A percentile compares a stretch with the other conserved stretches of the same genome.
These are phyloP conservation scores for Trametes coccinea DNA, from an alignment of 768 basidiomycete genomes.

Conservation along the genomic window DNA sequence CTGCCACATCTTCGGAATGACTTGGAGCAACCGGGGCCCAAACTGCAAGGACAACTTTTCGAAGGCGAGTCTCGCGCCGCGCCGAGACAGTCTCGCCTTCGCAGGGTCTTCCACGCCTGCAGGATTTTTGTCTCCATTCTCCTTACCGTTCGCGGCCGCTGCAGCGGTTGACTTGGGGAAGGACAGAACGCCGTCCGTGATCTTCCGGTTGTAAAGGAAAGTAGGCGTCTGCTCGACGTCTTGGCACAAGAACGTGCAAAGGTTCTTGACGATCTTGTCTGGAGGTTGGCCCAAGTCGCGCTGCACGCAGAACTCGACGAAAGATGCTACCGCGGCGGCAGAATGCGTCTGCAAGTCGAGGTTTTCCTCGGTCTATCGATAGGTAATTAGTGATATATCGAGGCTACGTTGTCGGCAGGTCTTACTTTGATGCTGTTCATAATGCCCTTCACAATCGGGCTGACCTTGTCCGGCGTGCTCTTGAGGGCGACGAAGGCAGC, in stretches of 20 bases:
- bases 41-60: slow-evolving; percentile 75
- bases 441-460: slow-evolving; percentile 93
- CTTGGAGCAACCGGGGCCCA: slow-evolving; percentile 66
- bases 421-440: slow-evolving; percentile 97
- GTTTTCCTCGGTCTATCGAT: slow-evolving; percentile 79
- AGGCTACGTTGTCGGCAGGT: neutral
- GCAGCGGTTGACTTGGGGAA: slow-evolving; percentile 50
- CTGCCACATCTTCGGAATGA: slow-evolving; percentile 94
- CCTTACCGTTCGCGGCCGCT: slow-evolving; percentile 34
- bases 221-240: slow-evolving; percentile 89
- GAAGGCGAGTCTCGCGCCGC: slow-evolving; percentile 87
- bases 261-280: slow-evolving; percentile 95
- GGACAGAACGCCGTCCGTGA: slow-evolving; percentile 74
- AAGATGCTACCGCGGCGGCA: slow-evolving; percentile 81
- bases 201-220: slow-evolving; percentile 67
- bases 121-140: slow-evolving; percentile 44
- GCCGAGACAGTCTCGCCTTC: slow-evolving; percentile 70
- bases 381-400: neutral
- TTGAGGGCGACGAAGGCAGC: slow-evolving; percentile 87
- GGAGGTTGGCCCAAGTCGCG: slow-evolving; percentile 79
- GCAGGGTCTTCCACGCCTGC: slow-evolving; percentile 55
- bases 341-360: slow-evolving; percentile 85
- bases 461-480: slow-evolving; percentile 89
- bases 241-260: slow-evolving; percentile 95
- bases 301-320: slow-evolving; percentile 81